Conservation (phyloP, 2,329 filamentous ascomycete species). For the Talaromyces sp. region DNA sequence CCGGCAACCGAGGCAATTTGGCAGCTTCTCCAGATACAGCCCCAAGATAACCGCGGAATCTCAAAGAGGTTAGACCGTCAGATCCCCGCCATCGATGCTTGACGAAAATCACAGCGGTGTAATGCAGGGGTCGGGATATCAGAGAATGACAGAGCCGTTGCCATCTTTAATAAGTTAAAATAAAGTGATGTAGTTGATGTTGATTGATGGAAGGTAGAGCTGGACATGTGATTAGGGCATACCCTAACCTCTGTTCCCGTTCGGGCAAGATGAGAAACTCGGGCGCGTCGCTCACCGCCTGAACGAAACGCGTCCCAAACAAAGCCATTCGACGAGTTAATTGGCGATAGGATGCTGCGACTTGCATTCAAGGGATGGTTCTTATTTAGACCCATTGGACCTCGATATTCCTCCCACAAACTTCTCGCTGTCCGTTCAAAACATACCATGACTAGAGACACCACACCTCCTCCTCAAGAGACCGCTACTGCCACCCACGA, state of each 20-base stretch:
- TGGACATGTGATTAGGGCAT: slow-evolving; percentile 16
- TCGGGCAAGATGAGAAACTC: slow-evolving; percentile 12
- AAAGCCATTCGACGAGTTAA: neutral
- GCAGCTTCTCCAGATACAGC: neutral
- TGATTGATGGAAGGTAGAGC: neutral
- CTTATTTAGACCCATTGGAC: neutral
- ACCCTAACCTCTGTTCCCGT: slow-evolving; percentile 7
- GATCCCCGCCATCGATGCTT: neutral
- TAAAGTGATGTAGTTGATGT: neutral
- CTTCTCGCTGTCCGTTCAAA: neutral
- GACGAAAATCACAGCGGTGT: neutral
- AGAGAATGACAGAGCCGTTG: neutral
- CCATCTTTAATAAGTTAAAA: neutral
- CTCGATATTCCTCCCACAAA: neutral
- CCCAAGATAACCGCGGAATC: slow-evolving; percentile 5
- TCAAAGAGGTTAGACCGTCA: neutral
- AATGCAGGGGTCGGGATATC: neutral
- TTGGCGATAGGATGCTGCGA: slow-evolving; percentile 10
- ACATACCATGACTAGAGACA: slow-evolving; percentile 45
- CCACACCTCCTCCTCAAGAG: slow-evolving; percentile 39
- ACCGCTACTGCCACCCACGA: slow-evolving; percentile 36
- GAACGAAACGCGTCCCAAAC: slow-evolving; percentile 18
- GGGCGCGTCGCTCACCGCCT: slow-evolving; percentile 20
- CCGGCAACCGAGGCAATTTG: slow-evolving; percentile 5
- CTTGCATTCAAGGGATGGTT: slow-evolving; percentile 13